These are phyloP conservation scores for Neonectria ditissima DNA, from an alignment of 2,329 filamentous ascomycete genomes.

Conservation along the genomic window DNA sequence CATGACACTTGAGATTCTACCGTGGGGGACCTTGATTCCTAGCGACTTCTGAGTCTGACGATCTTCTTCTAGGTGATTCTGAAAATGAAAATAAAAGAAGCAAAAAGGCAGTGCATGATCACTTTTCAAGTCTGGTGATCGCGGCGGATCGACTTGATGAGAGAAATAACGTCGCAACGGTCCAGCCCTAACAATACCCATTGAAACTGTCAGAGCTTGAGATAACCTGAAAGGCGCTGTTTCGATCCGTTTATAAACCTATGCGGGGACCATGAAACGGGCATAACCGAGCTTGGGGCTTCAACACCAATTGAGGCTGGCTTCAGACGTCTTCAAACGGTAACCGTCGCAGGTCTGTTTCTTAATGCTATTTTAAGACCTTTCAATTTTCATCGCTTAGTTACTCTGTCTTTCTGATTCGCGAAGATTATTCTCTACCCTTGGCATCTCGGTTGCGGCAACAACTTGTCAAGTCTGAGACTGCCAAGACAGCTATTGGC, in stretches of 20 bases:
- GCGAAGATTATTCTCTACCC: background rate
- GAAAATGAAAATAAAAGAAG: too few species aligned
- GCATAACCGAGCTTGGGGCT: background rate
- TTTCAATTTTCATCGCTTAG: background rate
- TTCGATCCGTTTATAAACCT: background rate
- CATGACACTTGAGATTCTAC: conserved; percentile 44
- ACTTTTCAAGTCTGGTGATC: too few species aligned
- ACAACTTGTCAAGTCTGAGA: background rate
- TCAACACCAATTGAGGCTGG: background rate
- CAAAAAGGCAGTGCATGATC: too few species aligned
- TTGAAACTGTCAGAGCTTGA: background rate
- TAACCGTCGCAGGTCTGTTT: background rate
- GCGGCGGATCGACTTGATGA: too few species aligned
- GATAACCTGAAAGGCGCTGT: background rate
- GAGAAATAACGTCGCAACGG: too few species aligned
- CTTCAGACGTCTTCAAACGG: background rate
- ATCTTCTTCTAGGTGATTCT: too few species aligned
- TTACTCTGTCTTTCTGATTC: background rate
- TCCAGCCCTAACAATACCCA: background rate
- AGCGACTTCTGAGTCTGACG: background rate
- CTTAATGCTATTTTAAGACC: background rate
- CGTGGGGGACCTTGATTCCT: background rate
- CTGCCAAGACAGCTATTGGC: background rate
- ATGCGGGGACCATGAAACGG: background rate
- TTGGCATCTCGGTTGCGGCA: background rate